Percentiles rank a stretch among this genome's conserved stretches.
Conservation (phyloP, 768 basidiomycete species). For the Lactarius trivialis region DNA sequence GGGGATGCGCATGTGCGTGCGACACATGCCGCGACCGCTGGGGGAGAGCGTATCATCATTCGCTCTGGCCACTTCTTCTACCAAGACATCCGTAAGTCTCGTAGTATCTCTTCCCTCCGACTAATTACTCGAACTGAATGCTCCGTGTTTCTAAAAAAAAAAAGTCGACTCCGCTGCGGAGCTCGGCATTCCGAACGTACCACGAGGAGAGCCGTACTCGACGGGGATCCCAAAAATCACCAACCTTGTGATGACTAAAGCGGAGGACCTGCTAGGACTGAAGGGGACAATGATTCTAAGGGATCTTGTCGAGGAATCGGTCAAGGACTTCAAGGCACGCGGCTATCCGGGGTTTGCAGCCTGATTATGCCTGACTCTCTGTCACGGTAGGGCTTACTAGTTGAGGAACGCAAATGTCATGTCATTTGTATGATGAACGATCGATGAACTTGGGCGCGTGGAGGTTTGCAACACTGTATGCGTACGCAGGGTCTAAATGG, state of each 20-base stretch:
- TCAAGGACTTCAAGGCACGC: conserved; percentile 10
- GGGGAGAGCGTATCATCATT: conserved; percentile 15
- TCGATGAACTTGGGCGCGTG: no score
- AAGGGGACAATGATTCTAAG: not conserved
- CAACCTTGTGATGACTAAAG: not conserved
- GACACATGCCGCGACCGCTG: not conserved
- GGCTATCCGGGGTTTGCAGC: conserved; percentile 11
- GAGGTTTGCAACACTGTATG: no score
- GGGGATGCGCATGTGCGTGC: conserved; percentile 17
- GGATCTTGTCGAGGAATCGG: conserved; percentile 8
- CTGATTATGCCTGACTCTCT: not conserved
- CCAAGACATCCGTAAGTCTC: conserved; percentile 10
- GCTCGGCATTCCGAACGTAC: conserved; percentile 4
- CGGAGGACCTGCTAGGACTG: conserved; percentile 8
- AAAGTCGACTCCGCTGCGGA: conserved; percentile 11
- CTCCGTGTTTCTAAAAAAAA: not conserved
- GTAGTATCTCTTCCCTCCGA: no score
- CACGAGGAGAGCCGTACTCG: conserved; percentile 11
- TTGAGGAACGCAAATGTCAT: not conserved
- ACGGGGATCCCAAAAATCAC: not conserved
- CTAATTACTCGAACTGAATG: not conserved
- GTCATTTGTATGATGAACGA: not conserved
- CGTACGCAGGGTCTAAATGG: no score
- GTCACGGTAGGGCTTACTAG: not conserved
- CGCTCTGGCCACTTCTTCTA: conserved; percentile 6